These are phyloP conservation scores for Moniliella sp. DNA, from an alignment of 1,284 basidiomycete species.

Conservation along the genomic window DNA sequence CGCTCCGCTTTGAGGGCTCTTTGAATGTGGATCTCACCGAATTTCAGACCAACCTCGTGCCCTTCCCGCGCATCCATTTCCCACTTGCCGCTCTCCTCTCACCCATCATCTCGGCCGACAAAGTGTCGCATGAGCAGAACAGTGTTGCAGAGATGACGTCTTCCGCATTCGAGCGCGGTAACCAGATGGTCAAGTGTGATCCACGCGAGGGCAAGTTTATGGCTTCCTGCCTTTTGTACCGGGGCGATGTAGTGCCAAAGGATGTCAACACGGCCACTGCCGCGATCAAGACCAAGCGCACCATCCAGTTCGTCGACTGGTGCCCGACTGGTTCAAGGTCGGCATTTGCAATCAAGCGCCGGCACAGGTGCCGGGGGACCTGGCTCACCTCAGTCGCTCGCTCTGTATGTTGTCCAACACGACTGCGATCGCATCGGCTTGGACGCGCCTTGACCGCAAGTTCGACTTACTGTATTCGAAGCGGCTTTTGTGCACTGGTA, in stretches of 20 bases:
- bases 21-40: conserved; percentile 93
- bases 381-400: conserved; percentile 77
- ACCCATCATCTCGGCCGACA: conserved; percentile 61
- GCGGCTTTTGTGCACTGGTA: conserved; percentile 40
- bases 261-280: conserved; percentile 81
- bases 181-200: conserved; percentile 60
- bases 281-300: conserved; percentile 59
- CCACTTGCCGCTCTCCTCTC: conserved; percentile 74
- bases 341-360: conserved; percentile 93
- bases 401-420: conserved; percentile 93
- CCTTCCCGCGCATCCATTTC: conserved; percentile 73
- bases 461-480: conserved; percentile 63
- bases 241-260: conserved; percentile 92
- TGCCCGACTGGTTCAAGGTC: conserved; percentile 87
- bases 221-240: conserved; percentile 42
- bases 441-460: conserved; percentile 91
- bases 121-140: conserved; percentile 84
- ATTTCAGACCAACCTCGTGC: conserved; percentile 95
- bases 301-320: conserved; percentile 83
- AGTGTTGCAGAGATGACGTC: conserved; percentile 94
- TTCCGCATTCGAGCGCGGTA: conserved; percentile 87
- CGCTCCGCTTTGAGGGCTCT: conserved; percentile 87
- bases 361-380: conserved; percentile 60
- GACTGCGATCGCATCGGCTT: conserved; percentile 77
- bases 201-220: conserved; percentile 56